Percentiles rank a stretch among this genome's conserved stretches.
These are phyloP conservation scores for Exophiala oligosperma DNA, from an alignment of 2,329 filamentous ascomycete species.

Conservation along the genomic window DNA sequence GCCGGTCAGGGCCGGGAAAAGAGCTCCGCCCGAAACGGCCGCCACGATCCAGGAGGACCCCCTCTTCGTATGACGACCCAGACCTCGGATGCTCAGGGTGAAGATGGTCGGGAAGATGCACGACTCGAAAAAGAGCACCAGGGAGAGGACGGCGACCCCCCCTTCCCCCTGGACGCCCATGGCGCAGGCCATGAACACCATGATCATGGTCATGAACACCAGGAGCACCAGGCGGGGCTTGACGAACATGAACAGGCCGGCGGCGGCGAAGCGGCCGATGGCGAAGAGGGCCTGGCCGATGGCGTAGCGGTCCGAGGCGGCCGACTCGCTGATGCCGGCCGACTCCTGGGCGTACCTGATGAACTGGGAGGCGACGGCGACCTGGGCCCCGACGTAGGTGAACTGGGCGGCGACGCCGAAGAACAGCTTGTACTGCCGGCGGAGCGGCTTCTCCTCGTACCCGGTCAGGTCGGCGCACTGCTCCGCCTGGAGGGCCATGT, in stretches of 20 bases:
- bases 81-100: conserved; percentile 72
- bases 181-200: conserved; percentile 58
- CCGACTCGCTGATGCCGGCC: conserved; percentile 51
- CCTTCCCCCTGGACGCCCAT: conserved; percentile 50
- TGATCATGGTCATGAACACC: conserved; percentile 62
- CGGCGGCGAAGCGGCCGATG: conserved; percentile 71
- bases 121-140: conserved; percentile 79
- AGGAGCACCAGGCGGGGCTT: conserved; percentile 72
- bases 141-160: conserved; percentile 59
- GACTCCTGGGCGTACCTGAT: conserved; percentile 73
- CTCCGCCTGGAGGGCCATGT: conserved; percentile 61
- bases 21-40: conserved; percentile 66
- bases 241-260: conserved; percentile 65
- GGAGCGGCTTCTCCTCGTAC: conserved; percentile 60
- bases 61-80: conserved; percentile 75
- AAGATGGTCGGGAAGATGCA: conserved; percentile 83
- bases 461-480: conserved; percentile 40
- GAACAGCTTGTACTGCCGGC: conserved; percentile 73
- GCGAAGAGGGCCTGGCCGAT: conserved; percentile 75
- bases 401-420: conserved; percentile 76
- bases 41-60: conserved; percentile 72
- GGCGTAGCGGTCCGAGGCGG: conserved; percentile 70
- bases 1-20: conserved; percentile 64
- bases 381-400: conserved; percentile 66
- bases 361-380: conserved; percentile 31